Base-by-base conservation (phyloP, 2,329 filamentous ascomycete genomes). In the Penicillium oxalicum region DNA sequence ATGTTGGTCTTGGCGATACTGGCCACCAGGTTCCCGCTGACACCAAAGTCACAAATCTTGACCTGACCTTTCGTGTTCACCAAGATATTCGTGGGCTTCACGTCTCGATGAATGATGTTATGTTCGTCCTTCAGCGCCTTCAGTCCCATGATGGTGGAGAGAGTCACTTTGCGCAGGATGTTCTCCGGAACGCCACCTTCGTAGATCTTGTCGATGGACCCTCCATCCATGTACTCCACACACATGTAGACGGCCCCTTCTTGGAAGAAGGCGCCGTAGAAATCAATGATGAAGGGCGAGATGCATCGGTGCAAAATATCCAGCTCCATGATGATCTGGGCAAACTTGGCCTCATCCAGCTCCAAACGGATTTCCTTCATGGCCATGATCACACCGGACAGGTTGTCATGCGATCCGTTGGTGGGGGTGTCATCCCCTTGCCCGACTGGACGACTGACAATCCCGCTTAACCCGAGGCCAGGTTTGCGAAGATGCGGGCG, bases 1-100 rank as follows among this genome's bases (percentile, higher is more conserved):
- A 98, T 98, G 66, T 98, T 98, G 27, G 93, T 98, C 72, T 94
- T 95, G 44, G 93, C 93, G 61, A 97, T 97, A 73, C 90, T 95
- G 25, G 93, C 91, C 24, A 98, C 93, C 25, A 98, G 74, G 62
- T 98, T 98, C 45, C 93, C 93, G 58, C 88, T 94, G 47, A 98
- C 93, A 48, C 93, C 93, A 68, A 98, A 98, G 70, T 98, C 93
- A 70, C 93, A 98, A 49, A 98, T 95, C 73, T 98, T 98, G 75
- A 97, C 79, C 64, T 96, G 90, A 1, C 93, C 93, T 37, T 80
- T 80, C 2, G 85, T 87, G 70, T 97, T 98, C 68, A 89, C 83
- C 1, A 98, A 77, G 51, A 98, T 96, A 62, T 98, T 98, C n/a
- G 93, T 98, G 1, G 93, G 93, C 70, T 98, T 98, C 56, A 98